These are phyloP conservation scores for Candida ficus DNA, from an alignment of 805 yeast genomes.

Conservation along the genomic window DNA sequence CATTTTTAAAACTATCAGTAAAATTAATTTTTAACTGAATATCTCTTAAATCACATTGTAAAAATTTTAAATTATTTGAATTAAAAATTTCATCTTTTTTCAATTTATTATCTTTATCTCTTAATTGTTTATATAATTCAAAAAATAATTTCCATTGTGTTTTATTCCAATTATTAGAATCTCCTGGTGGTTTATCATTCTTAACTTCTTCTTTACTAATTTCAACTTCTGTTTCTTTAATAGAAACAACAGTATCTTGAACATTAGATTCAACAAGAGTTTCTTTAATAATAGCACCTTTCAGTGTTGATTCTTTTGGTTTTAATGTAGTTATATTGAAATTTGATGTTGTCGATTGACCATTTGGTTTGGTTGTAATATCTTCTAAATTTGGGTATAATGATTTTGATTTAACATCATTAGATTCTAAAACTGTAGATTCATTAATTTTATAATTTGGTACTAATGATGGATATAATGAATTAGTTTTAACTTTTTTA, in stretches of 20 bases:
- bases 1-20: conserved; percentile 9
- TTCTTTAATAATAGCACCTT: not conserved
- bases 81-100: conserved; percentile 15
- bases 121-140: conserved; percentile 8
- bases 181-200: not conserved
- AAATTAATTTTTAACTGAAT: conserved; percentile 18
- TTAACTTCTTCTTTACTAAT: not conserved
- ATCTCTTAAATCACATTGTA: conserved; percentile 20
- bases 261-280: too few species aligned
- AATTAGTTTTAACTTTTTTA: conserved; percentile 2
- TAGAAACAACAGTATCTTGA: too few species aligned
- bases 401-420: not conserved
- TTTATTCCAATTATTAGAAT: conserved; percentile 8
- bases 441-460: conserved; percentile 1
- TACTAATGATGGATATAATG: conserved; percentile 6
- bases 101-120: not conserved
- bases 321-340: not conserved
- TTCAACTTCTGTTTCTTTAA: not conserved
- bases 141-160: conserved; percentile 21
- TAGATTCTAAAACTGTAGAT: not conserved
- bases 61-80: conserved; percentile 5
- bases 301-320: not conserved
- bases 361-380: conserved; percentile 2
- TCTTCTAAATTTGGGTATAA: conserved; percentile 1
- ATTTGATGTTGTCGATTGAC: conserved; percentile 3